Conservation (phyloP, 78 protist genomes). For the Cavenderia fasciculata region DNA sequence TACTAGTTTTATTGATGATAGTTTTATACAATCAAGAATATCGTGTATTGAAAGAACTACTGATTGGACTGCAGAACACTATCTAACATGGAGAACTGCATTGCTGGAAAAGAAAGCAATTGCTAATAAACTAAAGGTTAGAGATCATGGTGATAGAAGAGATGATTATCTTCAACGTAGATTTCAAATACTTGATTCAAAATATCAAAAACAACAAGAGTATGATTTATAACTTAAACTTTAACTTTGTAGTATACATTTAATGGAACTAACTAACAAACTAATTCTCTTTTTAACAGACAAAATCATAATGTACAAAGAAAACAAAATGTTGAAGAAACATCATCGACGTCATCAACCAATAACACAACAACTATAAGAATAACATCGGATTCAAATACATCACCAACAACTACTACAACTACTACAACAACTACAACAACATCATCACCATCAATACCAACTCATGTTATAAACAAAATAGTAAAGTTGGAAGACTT, state of each 20-base stretch:
- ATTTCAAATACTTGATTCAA: conserved; percentile 27
- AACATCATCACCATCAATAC: not conserved
- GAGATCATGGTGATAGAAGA: conserved; percentile 67
- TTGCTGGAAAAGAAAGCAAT: conserved; percentile 31
- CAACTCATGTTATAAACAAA: not conserved
- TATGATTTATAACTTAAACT: not conserved
- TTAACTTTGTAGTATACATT: not conserved
- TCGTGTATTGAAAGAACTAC: conserved; percentile 50
- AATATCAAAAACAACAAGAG: conserved; percentile 25
- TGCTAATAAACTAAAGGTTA: not conserved
- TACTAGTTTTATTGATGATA: conserved; percentile 3
- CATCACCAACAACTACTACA: not conserved
- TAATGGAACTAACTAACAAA: not conserved
- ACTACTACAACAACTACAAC: not conserved
- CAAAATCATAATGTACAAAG: not conserved
- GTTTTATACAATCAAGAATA: conserved; percentile 25
- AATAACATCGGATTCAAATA: not conserved
- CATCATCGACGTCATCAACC: not conserved
- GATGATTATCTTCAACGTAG: conserved; percentile 56
- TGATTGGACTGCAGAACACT: conserved; percentile 36
- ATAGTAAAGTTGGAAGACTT: conserved; percentile 21
- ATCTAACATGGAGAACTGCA: not conserved
- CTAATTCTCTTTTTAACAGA: not conserved
- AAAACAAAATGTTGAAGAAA: not conserved
- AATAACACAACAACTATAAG: not conserved